Evolutionary conservation across 1,139 yeast genomes (phyloP), one percentile per base, ranked within the genome.

Genomic region (Geotrichum restrictum): DNA sequence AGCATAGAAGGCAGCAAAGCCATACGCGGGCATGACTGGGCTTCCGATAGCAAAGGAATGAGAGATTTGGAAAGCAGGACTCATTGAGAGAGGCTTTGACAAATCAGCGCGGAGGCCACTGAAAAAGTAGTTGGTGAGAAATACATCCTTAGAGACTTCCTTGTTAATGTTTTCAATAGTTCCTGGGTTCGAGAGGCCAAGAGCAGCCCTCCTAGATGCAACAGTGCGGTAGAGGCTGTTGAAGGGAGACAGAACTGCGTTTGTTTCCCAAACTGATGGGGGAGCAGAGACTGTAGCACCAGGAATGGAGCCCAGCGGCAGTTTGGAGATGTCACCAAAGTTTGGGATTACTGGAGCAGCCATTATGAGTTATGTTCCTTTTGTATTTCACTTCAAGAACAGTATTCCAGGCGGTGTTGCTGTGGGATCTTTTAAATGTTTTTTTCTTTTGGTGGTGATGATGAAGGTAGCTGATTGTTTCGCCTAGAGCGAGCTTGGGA

Each of bases 71-170:
- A 94, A 93, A 56, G 91, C 95, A 56, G 98, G 98, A 70, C 84
- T 82, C 80, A 91, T 79, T 60, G 87, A 76, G 68, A 94, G 88
- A 24, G 93, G 89, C 78, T 93, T 93, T 75, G 88, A 88, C 65
- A 93, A 80, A 70, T 93, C 98, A 55, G 98, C 98, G 71, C 96
- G 85, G 66, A 94, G 80, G 57, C 99, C 99, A 46, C 96, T 86
- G 80, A 93, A 93, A 72, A 85, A 84, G 75, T 88, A 87, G 69
- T 89, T 95, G 69, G 79, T 82, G 67, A 89, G 79, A 69, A 93
- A 88, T 38, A 91, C 97, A 69, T 91, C 98, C 72, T 93, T 84
- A 60, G 91, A 75, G 55, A 89, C 96, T 73, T 93, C 98, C 74
- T 88, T 88, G 76, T 82, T 85, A 70, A 93, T 77, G 75, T 89